Base-by-base conservation (phyloP, 2,329 filamentous ascomycete species). In the Fusarium armeniacum region DNA sequence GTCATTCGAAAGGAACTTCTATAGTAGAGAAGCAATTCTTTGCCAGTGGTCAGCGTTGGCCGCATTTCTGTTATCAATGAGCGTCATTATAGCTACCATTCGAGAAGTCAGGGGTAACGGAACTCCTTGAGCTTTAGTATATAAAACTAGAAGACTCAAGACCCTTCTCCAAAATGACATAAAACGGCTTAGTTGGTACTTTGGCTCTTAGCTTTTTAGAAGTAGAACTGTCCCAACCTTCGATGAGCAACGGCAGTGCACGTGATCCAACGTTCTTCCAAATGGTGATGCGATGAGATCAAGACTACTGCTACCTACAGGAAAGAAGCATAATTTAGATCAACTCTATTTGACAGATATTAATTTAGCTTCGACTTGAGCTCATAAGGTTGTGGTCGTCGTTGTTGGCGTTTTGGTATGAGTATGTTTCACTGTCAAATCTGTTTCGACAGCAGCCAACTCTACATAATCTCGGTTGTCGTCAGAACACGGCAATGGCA, bases 311-410 rank as follows among this genome's bases (percentile, higher is more conserved):
- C 9, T 6, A 20, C 3, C 22, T 40, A 16, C 12, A 22, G 33
- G 5, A 36, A 41, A 52, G 24, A 52, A 52, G 49, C 49, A 52
- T 52, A 52, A 52, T 20, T 41, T 41, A 41, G 24, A 52, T 18
- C 24, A 52, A 41, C 18, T 52, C 3, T 41, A 41, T 28, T 30
- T 6, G 24, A 9, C 8, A 51, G 2, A 20, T 26, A 13, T 10
- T 10, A 30, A 16, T 6, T 20, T 6, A 30, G 15, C 24, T 28
- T 1, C 13, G 2, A 6, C 15, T n/a, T 7, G 16, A 50, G 22
- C 16, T 16, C n/a, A 22, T 9, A 35, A 24, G 10, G 10, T 15
- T 35, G 8, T 8, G 6, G 7, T 18, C 6, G 9, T 10, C 5
- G 12, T 32, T 26, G 5, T n/a, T 35, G n/a, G 11, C 5, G 5